phyloP scores from a whole-genome alignment of 768 basidiomycete species.

The Rickenella mellea region DNA sequence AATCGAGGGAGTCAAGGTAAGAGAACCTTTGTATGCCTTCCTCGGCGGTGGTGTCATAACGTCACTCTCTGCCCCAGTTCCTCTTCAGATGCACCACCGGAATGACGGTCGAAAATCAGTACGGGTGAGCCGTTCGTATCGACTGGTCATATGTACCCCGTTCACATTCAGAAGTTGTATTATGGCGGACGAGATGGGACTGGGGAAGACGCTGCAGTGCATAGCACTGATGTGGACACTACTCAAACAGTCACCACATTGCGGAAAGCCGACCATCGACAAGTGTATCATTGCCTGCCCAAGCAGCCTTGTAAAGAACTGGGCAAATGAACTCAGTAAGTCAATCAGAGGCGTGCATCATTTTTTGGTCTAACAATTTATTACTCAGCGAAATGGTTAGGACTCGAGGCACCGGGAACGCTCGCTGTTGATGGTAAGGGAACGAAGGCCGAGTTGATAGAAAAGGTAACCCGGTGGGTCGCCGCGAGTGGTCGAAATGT shows the following conservation, averaged over 20 bases:
- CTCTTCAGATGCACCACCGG: slow-evolving; percentile 93
- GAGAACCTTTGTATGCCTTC: slow-evolving; percentile 10
- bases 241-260: slow-evolving; percentile 86
- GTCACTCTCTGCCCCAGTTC: slow-evolving; percentile 70
- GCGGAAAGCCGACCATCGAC: slow-evolving; percentile 83
- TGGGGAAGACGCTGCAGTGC: slow-evolving; percentile 95
- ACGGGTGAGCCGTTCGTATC: slow-evolving; percentile 19
- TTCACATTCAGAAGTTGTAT: slow-evolving; percentile 56
- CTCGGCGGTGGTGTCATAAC: slow-evolving; percentile 5
- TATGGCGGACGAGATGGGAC: slow-evolving; percentile 99
- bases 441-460: slow-evolving; percentile 69
- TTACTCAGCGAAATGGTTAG: slow-evolving; percentile 85
- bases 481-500: slow-evolving; percentile 82
- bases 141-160: neutral
- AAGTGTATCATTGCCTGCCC: slow-evolving; percentile 98
- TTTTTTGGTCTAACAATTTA: neutral
- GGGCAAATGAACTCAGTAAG: slow-evolving; percentile 92
- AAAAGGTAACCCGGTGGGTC: slow-evolving; percentile 82
- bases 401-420: slow-evolving; percentile 70
- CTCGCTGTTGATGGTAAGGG: slow-evolving; percentile 91
- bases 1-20: slow-evolving; percentile 93
- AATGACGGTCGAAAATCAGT: slow-evolving; percentile 81
- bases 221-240: slow-evolving; percentile 94
- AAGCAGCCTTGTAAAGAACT: slow-evolving; percentile 93
- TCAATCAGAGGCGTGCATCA: slow-evolving; percentile 5